Evolutionary conservation across 495 filamentous ascomycete genomes (phyloP), one percentile per base, ranked within the genome.

Genomic region (Tuber aestivum): DNA sequence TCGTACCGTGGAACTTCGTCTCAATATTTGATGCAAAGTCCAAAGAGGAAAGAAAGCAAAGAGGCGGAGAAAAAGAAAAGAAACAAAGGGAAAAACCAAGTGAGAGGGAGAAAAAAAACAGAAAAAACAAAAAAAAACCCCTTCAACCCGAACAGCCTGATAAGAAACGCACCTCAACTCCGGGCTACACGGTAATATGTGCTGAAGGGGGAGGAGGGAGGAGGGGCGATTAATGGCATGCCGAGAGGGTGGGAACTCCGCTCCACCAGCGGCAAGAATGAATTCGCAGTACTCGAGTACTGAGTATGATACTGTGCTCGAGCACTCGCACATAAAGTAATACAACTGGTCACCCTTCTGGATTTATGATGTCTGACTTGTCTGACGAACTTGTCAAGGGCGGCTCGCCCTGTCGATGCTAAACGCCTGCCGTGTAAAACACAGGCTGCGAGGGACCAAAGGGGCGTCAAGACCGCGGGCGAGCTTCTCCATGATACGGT

Each of bases 151-250:
- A 69, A 74, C 73, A 70, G 77, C 70, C 76, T 35, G 27, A 65
- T n/a, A 65, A 35, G 56, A 65, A 65, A 35, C 56, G 12, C 12
- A 32, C 56, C 27, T 14, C 14, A 65, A 65, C 27, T 65, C 56
- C 16, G 35, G 56, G 56, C 10, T 18, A 27, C 20, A 65, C 38
- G 3, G 38, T 35, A 12, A 35, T 65, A 16, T n/a, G n/a, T n/a
- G n/a, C 56, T 65, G 27, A 27, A 65, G 56, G 56, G 56, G 56
- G 74, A 72, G 70, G 61, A 73, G 70, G 72, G 70, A 71, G 76
- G 72, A 75, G 78, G 78, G 78, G 77, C 78, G 75, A 70, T 79
- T 76, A 71, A 76, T 79, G 76, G 74, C 69, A 70, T 73, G 70
- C 72, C 69, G 77, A 72, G 56, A 65, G 56, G 56, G 56, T 65